Conservation (phyloP, 2,329 filamentous ascomycete genomes). For the Ascosphaera apis region DNA sequence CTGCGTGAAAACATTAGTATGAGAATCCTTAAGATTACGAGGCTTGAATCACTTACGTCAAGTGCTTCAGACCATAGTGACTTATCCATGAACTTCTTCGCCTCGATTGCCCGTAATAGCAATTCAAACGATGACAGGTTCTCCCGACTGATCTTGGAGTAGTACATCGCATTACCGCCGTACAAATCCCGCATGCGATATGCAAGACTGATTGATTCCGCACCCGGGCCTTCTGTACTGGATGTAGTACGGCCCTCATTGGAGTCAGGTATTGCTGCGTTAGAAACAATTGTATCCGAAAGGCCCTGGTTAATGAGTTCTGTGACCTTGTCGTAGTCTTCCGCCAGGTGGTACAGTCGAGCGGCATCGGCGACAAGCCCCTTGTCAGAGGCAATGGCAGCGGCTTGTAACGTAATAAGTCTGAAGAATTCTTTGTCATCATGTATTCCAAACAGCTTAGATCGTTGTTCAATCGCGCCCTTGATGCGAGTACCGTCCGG, state of each 20-base stretch:
- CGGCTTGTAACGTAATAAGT: constrained; percentile 81
- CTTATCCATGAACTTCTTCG: constrained; percentile 34
- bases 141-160: constrained; percentile 31
- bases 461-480: constrained; percentile 70
- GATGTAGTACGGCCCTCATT: background rate
- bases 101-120: constrained; percentile 36
- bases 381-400: constrained; percentile 80
- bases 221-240: too few species aligned
- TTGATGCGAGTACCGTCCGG: constrained; percentile 65
- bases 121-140: constrained; percentile 37
- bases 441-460: constrained; percentile 54
- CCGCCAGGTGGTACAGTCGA: constrained; percentile 77
- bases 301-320: constrained; percentile 71
- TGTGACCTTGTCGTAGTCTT: constrained; percentile 89
- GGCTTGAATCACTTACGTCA: constrained; percentile 30
- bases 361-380: constrained; percentile 86
- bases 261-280: background rate
- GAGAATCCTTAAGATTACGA: background rate
- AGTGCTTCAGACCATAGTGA: constrained; percentile 37
- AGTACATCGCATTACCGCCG: constrained; percentile 35
- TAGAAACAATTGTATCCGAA: constrained; percentile 62
- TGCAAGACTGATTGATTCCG: constrained; percentile 39
- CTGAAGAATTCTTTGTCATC: constrained; percentile 69
- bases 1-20: constrained; percentile 21
- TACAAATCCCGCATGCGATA: constrained; percentile 40